Base-by-base conservation (phyloP, 139 green algal genomes). In the Tetradesmus obliquus region DNA sequence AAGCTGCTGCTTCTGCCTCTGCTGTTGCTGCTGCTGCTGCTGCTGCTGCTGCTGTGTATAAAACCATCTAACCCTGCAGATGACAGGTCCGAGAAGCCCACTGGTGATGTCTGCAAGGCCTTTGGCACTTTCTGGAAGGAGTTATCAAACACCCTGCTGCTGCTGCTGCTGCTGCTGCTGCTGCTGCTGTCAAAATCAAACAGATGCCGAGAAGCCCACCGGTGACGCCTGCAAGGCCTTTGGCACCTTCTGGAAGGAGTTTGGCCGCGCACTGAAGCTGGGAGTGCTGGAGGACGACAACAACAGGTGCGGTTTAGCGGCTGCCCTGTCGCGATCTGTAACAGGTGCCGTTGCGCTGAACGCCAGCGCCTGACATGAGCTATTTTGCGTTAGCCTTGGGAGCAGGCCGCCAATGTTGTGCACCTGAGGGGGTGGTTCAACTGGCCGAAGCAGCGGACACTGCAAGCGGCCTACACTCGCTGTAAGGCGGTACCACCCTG, bases 261-360 rank as follows among this genome's bases (percentile, higher is more conserved):
- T 97, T 91, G 97, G 98, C 81, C 97, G 97, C 82, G 92, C 95
- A 74, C 93, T 99, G 82, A 99, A 99, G 96, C 96, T 99, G 94
- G 98, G 98, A 81, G 94, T 99, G 74, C 99, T 99, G 51, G 98
- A 99, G 94, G 98, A 99, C 94, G 74, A 93, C 3, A 94, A 94
- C 91, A 99, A 99, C 95, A 93, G 97, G 85, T 89, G 32, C 6
- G 72, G 51, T 2, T 17, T 24, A 24, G 66, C n/a, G 66, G 15
- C 10, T 12, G 62, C 10, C 62, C 62, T 45, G 32, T 45, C 32
- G 32, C 32, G 32, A 45, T 45, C 32, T 45, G 32, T 45, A 45
- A 45, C 32, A 45, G 32, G 32, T 45, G 32, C 32, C 32, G 32
- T 45, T 45, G 32, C 32, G 32, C 32, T 45, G 32, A 45, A 45